These are phyloP conservation scores for Nothophytophthora sp. DNA, from an alignment of 352 stramenopile species.

Conservation along the genomic window DNA sequence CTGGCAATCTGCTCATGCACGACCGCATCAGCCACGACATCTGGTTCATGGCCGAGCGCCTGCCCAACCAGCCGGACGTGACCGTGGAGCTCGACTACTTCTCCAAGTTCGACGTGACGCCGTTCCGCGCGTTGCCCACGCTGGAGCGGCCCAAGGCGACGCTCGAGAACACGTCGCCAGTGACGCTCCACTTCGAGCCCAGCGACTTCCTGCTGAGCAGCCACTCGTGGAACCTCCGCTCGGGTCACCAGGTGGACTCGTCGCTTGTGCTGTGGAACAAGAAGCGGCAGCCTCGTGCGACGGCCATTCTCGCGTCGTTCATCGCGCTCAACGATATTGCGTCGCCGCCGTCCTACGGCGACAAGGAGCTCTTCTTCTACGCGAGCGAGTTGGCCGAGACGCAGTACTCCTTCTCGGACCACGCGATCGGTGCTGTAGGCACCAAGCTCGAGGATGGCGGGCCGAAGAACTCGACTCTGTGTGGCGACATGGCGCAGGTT, in stretches of 20 bases:
- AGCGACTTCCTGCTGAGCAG: conserved; percentile 36
- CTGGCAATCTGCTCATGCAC: conserved; percentile 50
- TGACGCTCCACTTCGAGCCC: conserved; percentile 26
- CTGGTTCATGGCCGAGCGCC: conserved; percentile 28
- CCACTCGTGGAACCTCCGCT: conserved; percentile 48
- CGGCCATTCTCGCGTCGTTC: conserved; percentile 45
- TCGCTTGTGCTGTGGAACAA: conserved; percentile 63
- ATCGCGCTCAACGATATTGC: conserved; percentile 28
- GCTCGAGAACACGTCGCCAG: conserved; percentile 9
- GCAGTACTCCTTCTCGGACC: conserved; percentile 51
- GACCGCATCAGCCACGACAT: conserved; percentile 40
- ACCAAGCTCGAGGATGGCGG: conserved; percentile 24
- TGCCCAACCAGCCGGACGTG: conserved; percentile 9
- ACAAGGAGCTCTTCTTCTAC: conserved; percentile 62
- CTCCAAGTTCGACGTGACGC: conserved; percentile 33
- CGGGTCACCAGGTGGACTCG: conserved; percentile 55
- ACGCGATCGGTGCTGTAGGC: conserved; percentile 40
- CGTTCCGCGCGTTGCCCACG: conserved; percentile 27
- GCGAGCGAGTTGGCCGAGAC: conserved; percentile 58
- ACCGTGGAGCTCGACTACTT: conserved; percentile 35
- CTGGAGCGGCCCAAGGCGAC: conserved; percentile 24
- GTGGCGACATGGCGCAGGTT: conserved; percentile 46
- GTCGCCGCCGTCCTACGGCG: conserved; percentile 41
- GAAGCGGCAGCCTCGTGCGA: conserved; percentile 43
- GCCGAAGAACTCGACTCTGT: conserved; percentile 32